These are phyloP conservation scores for Theobroma grandiflorum DNA, from an alignment of 441 rosid species.

Conservation along the genomic window DNA sequence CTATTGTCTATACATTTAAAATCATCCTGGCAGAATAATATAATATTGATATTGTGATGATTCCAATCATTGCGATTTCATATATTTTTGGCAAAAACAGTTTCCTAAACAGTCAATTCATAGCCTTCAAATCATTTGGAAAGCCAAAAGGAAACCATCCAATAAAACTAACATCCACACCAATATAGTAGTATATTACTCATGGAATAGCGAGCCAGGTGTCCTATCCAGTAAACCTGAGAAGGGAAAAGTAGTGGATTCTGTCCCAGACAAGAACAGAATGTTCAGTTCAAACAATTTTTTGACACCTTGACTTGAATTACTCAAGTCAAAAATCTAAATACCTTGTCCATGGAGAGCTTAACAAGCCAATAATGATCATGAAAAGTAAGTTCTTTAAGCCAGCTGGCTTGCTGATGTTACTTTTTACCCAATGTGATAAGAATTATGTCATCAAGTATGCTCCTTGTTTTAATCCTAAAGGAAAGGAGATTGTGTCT, in stretches of 20 bases:
- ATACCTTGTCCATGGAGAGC: background rate
- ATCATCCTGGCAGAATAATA: background rate
- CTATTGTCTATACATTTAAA: background rate
- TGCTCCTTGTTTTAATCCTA: background rate
- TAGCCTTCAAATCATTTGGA: background rate
- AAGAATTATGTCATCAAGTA: background rate
- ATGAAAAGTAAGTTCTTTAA: background rate
- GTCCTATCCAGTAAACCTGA: background rate
- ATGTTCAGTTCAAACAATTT: background rate
- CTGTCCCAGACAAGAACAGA: background rate
- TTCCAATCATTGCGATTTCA: background rate
- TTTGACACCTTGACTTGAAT: background rate
- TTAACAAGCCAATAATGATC: too few relatives aligned
- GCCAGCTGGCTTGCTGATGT: background rate
- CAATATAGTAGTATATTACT: background rate
- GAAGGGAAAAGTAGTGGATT: background rate
- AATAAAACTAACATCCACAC: background rate
- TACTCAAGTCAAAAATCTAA: background rate
- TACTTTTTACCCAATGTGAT: background rate
- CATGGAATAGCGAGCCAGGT: background rate
- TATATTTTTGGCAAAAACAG: background rate
- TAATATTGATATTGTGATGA: background rate
- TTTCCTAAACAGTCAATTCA: background rate
- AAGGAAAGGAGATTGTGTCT: background rate
- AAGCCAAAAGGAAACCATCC: background rate